These are phyloP conservation scores for Xylogone sp. DNA, from an alignment of 2,329 filamentous ascomycete species.

Conservation along the genomic window DNA sequence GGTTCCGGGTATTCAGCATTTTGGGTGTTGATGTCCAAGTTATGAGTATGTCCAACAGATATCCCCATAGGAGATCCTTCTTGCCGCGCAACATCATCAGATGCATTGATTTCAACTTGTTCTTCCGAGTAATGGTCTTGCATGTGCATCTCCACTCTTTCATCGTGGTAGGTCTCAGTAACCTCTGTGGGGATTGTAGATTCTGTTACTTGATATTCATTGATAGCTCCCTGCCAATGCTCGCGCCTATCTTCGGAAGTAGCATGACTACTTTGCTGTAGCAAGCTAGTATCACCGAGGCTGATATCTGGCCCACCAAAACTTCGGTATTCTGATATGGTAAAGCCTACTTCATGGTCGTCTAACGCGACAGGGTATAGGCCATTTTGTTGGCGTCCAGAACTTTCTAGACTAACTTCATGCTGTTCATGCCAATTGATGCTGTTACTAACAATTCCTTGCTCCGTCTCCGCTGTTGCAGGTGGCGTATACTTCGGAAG, in stretches of 20 bases:
- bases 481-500: not conserved
- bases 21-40: not conserved
- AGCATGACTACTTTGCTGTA: not conserved
- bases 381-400: not conserved
- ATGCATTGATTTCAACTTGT: not conserved
- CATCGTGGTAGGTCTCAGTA: not conserved
- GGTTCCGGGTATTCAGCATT: constrained; percentile 17
- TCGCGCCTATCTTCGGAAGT: constrained; percentile 14
- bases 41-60: not conserved
- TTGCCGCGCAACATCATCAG: not conserved
- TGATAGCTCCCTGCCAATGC: constrained; percentile 12
- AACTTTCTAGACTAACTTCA: not conserved
- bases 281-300: not conserved
- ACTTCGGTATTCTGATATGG: too few relatives aligned
- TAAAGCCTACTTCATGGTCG: too few relatives aligned
- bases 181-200: constrained; percentile 5
- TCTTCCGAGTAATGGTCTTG: not conserved
- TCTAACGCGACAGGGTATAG: not conserved
- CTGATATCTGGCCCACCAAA: too few relatives aligned
- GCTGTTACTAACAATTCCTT: not conserved
- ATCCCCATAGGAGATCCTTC: not conserved
- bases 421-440: not conserved
- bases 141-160: not conserved
- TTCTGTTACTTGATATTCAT: constrained; percentile 5
- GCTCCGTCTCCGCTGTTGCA: not conserved